phyloP scores from a whole-genome alignment of 768 basidiomycete genomes.

The Strobilomyces echinocephalus region DNA sequence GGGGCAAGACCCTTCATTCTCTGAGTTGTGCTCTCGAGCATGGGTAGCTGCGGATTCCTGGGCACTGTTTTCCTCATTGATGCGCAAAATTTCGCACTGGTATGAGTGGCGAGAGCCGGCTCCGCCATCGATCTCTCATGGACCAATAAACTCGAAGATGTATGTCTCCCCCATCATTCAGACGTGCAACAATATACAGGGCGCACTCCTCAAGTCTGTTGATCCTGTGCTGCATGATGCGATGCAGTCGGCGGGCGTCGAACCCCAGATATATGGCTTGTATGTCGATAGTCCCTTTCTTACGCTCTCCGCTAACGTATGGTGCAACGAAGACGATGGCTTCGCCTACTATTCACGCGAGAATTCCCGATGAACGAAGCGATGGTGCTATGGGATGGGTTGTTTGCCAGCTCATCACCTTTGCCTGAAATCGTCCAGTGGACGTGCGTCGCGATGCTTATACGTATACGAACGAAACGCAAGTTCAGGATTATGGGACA shows the following conservation, averaged over 20 bases:
- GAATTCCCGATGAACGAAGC: slow-evolving; percentile 80
- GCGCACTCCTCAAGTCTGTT: slow-evolving; percentile 61
- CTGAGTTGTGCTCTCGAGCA: slow-evolving; percentile 57
- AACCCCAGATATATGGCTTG: slow-evolving; percentile 97
- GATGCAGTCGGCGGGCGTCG: slow-evolving; percentile 77
- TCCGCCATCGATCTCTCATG: slow-evolving; percentile 31
- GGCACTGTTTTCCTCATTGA: slow-evolving; percentile 73
- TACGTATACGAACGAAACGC: slow-evolving; percentile 89
- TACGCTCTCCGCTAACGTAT: slow-evolving; percentile 13
- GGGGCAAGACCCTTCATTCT: slow-evolving; percentile 36
- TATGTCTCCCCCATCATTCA: slow-evolving; percentile 83
- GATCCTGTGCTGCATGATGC: slow-evolving; percentile 77
- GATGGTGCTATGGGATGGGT: slow-evolving; percentile 91
- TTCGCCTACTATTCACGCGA: slow-evolving; percentile 87
- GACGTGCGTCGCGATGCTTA: slow-evolving; percentile 92
- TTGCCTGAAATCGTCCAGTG: slow-evolving; percentile 74
- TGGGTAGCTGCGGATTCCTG: slow-evolving; percentile 87
- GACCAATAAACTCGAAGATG: slow-evolving; percentile 47
- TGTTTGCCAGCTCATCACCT: slow-evolving; percentile 80
- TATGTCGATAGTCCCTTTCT: slow-evolving; percentile 37
- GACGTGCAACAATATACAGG: slow-evolving; percentile 78
- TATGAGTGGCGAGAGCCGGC: slow-evolving; percentile 61
- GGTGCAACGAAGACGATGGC: slow-evolving; percentile 67
- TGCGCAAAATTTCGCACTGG: slow-evolving; percentile 79
- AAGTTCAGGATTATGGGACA: slow-evolving; percentile 27